Evolutionary conservation across 2,329 filamentous ascomycete genomes (phyloP), one percentile per base, ranked within the genome.

Genomic region (Aspergillus versicolor): DNA sequence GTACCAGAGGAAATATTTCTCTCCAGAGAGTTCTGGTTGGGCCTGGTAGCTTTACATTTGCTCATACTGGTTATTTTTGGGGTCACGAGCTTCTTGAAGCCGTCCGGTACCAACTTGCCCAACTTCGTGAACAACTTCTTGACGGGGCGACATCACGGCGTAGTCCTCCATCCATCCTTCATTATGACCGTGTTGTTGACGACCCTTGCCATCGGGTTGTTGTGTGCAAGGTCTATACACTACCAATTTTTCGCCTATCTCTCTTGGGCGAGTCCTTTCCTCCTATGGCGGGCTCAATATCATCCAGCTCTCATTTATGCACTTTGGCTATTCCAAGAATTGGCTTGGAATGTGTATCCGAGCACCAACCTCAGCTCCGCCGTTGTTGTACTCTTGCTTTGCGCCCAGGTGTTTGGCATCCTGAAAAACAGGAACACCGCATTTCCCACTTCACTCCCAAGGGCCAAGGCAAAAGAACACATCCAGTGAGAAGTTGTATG

Each of bases 171-270:
- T 3, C 86, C 88, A 11, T 80, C 84, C 43, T 96, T 90, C 73
- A 83, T 93, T 62, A 83, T 90, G 79, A 91, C 88, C 5, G 85
- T 87, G 4, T 82, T 96, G 44, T 82, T 96, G 52, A 86, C 87
- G 11, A 88, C 91, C 61, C 88, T 92, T 64, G 79, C 86, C 30
- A 84, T 95, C 56, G 92, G 92, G 38, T 82, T 96, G 75, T 81
- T 96, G 46, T 96, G 91, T 70, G 92, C 92, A 24, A 83, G 92
- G 57, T 93, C 89, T 54, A 82, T 97, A 65, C 92, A 97, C 78
- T 97, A 96, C 79, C 92, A 97, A 70, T 97, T 97, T 79, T 97
- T 92, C 75, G 86, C 90, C 45, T 96, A 95, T 79, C 83, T 96
- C 58, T 90, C 89, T 27, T 97, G 92, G 92, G 84, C 89, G 13